Conservation (phyloP, 805 yeast species). For the Nakazawaea wickerhamii region DNA sequence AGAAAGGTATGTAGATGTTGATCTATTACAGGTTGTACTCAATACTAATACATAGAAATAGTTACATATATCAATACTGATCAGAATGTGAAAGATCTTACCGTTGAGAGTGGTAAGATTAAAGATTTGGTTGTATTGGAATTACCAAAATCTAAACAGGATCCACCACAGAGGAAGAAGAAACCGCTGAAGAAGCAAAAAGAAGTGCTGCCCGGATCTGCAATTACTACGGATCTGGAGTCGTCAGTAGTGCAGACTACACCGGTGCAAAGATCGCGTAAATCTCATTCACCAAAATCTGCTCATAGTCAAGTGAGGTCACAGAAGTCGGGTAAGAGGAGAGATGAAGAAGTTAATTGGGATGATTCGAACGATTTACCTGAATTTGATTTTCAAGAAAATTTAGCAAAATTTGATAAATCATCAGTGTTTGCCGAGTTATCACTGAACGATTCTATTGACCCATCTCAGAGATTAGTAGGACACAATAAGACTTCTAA, state of each 20-base stretch:
- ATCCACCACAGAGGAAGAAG: slow-evolving; percentile 18
- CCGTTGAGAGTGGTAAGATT: slow-evolving; percentile 34
- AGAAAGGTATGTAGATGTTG: slow-evolving; percentile 28
- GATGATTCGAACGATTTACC: slow-evolving; percentile 35
- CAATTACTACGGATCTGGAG: neutral
- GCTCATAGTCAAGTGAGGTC: slow-evolving; percentile 2
- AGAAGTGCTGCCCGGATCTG: slow-evolving; percentile 7
- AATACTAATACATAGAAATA: slow-evolving; percentile 10
- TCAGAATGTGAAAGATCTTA: slow-evolving; percentile 13
- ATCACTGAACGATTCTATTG: slow-evolving; percentile 54
- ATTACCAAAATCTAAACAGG: slow-evolving; percentile 39
- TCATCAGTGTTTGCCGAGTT: slow-evolving; percentile 73
- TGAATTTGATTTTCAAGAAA: slow-evolving; percentile 85
- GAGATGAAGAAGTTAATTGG: slow-evolving; percentile 42
- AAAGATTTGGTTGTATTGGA: slow-evolving; percentile 52
- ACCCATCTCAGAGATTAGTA: slow-evolving; percentile 60
- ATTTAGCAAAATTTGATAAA: slow-evolving; percentile 78
- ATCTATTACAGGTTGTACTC: neutral
- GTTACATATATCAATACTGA: slow-evolving; percentile 15
- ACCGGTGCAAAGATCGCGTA: too few species aligned
- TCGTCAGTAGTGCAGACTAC: too few species aligned
- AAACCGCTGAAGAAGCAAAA: slow-evolving; percentile 17
- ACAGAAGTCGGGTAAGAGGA: slow-evolving; percentile 2
- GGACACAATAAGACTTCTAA: slow-evolving; percentile 56
- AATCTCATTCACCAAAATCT: slow-evolving; percentile 7